Conservation (phyloP, 495 filamentous ascomycete species). For the Xanthoparmelia taractica region DNA sequence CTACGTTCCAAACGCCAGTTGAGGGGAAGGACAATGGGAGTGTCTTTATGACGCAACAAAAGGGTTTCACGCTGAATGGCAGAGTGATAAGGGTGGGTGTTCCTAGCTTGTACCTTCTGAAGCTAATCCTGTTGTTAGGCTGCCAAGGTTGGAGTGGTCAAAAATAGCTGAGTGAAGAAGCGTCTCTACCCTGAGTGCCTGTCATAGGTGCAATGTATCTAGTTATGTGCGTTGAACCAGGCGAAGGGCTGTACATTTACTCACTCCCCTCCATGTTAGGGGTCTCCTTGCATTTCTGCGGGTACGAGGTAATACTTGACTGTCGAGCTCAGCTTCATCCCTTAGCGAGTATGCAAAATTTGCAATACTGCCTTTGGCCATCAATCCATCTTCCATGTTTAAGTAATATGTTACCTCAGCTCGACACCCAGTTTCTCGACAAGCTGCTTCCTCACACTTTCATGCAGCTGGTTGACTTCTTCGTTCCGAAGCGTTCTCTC, state of each 20-base stretch:
- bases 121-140: constrained; percentile 35
- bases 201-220: not conserved
- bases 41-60: constrained; percentile 88
- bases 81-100: constrained; percentile 64
- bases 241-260: constrained; percentile 7
- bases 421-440: constrained; percentile 69
- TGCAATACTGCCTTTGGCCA: not conserved
- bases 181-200: not conserved
- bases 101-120: not conserved
- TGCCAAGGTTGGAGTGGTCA: constrained; percentile 91
- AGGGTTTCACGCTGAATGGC: constrained; percentile 89
- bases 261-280: constrained; percentile 20
- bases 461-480: constrained; percentile 71
- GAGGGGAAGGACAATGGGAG: constrained; percentile 79
- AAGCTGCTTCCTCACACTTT: constrained; percentile 51
- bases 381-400: not conserved
- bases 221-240: not conserved
- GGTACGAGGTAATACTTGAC: constrained; percentile 7
- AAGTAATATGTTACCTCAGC: constrained; percentile 50
- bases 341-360: not conserved
- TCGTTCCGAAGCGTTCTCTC: constrained; percentile 79
- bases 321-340: not conserved
- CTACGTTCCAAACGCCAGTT: constrained; percentile 83
- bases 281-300: constrained; percentile 21
- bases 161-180: constrained; percentile 37